Base-by-base conservation (phyloP, 2,329 filamentous ascomycete species). In the Akanthomyces lecanii region DNA sequence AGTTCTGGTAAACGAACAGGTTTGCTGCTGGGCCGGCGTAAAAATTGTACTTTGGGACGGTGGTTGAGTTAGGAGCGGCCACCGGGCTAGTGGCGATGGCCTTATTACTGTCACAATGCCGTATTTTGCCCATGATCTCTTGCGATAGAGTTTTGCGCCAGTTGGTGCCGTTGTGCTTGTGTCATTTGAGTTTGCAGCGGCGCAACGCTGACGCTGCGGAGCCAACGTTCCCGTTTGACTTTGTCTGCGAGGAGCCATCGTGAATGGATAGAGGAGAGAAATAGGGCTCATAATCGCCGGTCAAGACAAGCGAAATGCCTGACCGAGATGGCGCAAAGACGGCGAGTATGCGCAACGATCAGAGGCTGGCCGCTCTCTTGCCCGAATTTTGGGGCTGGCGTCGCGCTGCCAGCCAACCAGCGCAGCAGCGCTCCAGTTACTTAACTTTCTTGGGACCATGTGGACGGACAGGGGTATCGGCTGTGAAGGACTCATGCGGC, bases 391-490 rank as follows among this genome's bases (percentile, higher is more conserved):
- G 25, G 28, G 48, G 14, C 48, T 4, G 14, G 16, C 38, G 38
- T 16, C 38, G 3, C 14, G 44, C 10, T 47, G 45, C 12, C 48
- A 52, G 48, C 48, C 25, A 30, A 7, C 25, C 48, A 52, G 12
- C 28, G 48, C 8, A 36, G 33, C 33, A 36, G 7, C 33, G 38
- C 38, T 56, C 53, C 53, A 33, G 18, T 45, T 56, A 23, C 18
- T 56, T 40, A 23, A 18, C 38, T 40, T 40, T 40, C 38, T 4
- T 47, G 38, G 38, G 18, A 36, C 51, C n/a, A 25, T 40, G 44
- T 11, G 58, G 38, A n/a, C n/a, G 48, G 21, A 52, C 58, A 53
- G 23, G 57, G 57, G 57, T 60, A 44, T 52, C 57, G 47, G 47
- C 57, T 33, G 44, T 58, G 23, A 7, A 7, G 42, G 30, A 61